Conservation (phyloP, 2,329 filamentous ascomycete species). For the Arachnomyces sp. region DNA sequence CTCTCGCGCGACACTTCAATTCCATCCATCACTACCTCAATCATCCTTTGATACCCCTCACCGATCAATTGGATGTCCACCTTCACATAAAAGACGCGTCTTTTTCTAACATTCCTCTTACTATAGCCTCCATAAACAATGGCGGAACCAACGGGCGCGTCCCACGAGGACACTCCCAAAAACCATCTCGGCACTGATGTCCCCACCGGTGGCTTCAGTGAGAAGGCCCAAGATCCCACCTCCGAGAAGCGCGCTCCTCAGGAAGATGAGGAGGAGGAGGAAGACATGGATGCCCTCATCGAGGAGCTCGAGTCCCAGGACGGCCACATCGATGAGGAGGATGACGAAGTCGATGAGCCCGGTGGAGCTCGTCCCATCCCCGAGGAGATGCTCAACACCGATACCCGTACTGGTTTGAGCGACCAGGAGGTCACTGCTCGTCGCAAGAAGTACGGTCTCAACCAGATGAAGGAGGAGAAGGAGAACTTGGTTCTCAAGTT, state of each 20-base stretch:
- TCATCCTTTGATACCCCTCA: no score
- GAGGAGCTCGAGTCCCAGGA: conserved; percentile 79
- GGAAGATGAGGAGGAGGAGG: conserved; percentile 65
- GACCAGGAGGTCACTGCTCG: conserved; percentile 56
- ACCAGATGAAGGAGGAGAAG: conserved; percentile 87
- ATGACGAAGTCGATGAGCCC: conserved; percentile 47
- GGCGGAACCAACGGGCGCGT: conserved; percentile 11
- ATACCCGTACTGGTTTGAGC: conserved; percentile 63
- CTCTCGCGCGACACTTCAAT: background rate
- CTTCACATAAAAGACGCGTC: no score
- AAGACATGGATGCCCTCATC: conserved; percentile 79
- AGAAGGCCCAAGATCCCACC: conserved; percentile 7
- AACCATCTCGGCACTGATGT: conserved; percentile 19
- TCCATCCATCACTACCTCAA: no score
- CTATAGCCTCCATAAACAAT: conserved; percentile 6
- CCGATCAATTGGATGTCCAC: no score
- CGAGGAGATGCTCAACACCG: conserved; percentile 69
- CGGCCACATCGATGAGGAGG: conserved; percentile 57
- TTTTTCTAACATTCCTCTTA: no score
- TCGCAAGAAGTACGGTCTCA: conserved; percentile 69
- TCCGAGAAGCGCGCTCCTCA: conserved; percentile 18
- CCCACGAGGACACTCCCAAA: conserved; percentile 11
- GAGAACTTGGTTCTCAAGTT: conserved; percentile 81
- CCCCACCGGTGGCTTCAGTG: conserved; percentile 15
- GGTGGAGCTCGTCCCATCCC: conserved; percentile 53